Evolutionary conservation across 2,329 filamentous ascomycete species (phyloP), one percentile per base, ranked within the genome.

Genomic region (Bipolaris gigantea): DNA sequence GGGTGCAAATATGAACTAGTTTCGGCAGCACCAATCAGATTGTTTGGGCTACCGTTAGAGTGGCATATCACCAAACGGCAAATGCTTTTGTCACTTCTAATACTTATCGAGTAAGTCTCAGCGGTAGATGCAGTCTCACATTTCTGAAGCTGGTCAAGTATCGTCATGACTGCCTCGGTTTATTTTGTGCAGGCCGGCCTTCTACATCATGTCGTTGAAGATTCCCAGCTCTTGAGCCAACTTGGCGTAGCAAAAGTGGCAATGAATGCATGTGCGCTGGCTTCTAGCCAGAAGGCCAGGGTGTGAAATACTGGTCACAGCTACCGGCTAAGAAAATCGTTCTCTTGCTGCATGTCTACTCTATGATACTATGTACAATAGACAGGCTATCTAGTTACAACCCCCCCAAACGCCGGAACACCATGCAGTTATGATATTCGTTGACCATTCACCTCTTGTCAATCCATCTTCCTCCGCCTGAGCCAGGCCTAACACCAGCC

Each of bases 401-500:
- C 27, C 3, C 15, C 10, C 19, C 7, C 25, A 18, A 44, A 41
- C 25, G 40, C 51, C 34, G 32, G 18, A 42, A 52, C 23, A 30
- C 43, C 32, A 30, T 45, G 35, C 23, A 54, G n/a, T 46, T 16
- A 19, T 50, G 8, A 25, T 15, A 41, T 21, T 38, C 13, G 9
- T 16, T 19, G 16, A 39, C 15, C 36, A 4, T 40, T 21, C 50
- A 61, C 42, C 48, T 47, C 23, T 38, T 45, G 32, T 60, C 52
- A n/a, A 41, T 63, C 74, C 75, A 78, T 55, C 75, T 62, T 13
- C 72, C 71, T 56, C 74, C 62, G 9, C 58, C 55, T 16, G 56
- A 56, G 18, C 73, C 73, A 52, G 56, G 53, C 3, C 80, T 79
- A 9, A 85, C 83, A 21, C 83, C 83, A 25, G 68, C 64, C 48